These are phyloP conservation scores for Penicillium concentricum DNA, from an alignment of 2,329 filamentous ascomycete genomes.

Conservation along the genomic window DNA sequence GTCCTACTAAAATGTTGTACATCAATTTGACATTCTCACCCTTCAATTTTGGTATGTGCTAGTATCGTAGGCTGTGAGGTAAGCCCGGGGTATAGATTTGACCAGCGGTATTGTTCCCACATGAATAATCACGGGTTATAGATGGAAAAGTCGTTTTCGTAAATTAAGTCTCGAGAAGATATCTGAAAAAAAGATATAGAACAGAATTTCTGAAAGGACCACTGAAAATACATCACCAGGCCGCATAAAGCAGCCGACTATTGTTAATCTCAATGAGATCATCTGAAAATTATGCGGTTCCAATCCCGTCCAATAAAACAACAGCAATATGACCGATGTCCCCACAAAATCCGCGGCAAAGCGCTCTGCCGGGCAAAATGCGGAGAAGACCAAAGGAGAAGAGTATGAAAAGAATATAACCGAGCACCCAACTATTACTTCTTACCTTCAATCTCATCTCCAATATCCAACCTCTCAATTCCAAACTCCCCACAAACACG, in stretches of 20 bases:
- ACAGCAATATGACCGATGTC: neutral
- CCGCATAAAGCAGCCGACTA: too few species aligned
- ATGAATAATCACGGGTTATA: too few species aligned
- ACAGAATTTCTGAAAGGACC: too few species aligned
- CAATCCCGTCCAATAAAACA: neutral
- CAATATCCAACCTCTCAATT: neutral
- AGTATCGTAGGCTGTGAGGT: neutral
- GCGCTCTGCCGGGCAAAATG: slow-evolving; percentile 18
- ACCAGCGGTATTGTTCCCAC: neutral
- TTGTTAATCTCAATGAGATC: neutral
- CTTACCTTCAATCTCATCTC: neutral
- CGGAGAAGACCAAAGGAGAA: slow-evolving; percentile 7
- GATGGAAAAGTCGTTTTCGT: too few species aligned
- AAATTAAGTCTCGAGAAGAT: too few species aligned
- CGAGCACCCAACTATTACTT: neutral
- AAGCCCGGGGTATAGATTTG: neutral
- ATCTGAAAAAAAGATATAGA: too few species aligned
- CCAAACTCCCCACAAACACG: neutral
- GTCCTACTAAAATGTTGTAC: neutral
- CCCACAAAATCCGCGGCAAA: slow-evolving; percentile 17
- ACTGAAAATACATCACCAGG: too few species aligned
- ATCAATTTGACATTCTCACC: neutral
- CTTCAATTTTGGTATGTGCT: neutral
- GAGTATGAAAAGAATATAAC: slow-evolving; percentile 1
- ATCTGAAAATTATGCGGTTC: neutral